Percentiles rank a stretch among this genome's conserved stretches.
Evolutionary conservation across 2,329 filamentous ascomycete species (phyloP).

Genomic region (Colletotrichum orchidophilum): DNA sequence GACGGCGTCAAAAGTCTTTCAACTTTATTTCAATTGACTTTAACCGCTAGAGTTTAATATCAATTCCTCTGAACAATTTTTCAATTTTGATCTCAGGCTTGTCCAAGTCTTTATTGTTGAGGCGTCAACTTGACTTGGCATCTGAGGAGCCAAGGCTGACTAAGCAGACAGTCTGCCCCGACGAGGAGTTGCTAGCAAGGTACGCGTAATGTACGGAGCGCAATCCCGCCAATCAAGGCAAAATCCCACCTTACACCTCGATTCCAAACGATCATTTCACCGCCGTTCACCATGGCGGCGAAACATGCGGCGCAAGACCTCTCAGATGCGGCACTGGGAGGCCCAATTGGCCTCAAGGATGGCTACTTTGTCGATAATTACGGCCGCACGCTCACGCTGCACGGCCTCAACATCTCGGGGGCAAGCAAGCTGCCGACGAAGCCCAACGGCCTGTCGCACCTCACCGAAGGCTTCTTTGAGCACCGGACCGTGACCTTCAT

Average conservation of each 20-base stretch:
- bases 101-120: too few relatives aligned
- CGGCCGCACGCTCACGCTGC: constrained; percentile 49
- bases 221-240: not conserved
- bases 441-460: constrained; percentile 49
- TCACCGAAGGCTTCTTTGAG: constrained; percentile 51
- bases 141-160: not conserved
- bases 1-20: too few relatives aligned
- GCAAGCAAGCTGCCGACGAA: constrained; percentile 50
- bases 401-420: constrained; percentile 53
- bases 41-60: too few relatives aligned
- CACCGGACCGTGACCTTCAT: constrained; percentile 50
- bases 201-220: not conserved
- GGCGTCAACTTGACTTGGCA: not conserved
- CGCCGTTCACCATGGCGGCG: not conserved
- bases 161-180: constrained; percentile 13
- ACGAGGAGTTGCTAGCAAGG: not conserved
- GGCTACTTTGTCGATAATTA: constrained; percentile 46
- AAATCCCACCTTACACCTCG: not conserved
- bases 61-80: too few relatives aligned
- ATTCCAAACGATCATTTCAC: constrained; percentile 2
- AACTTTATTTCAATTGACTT: too few relatives aligned
- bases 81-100: too few relatives aligned
- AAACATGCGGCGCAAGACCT: constrained; percentile 43
- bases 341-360: constrained; percentile 41
- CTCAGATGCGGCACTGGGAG: constrained; percentile 46